Base-by-base conservation (phyloP, 2,329 filamentous ascomycete species). In the Colletotrichum sidae region DNA sequence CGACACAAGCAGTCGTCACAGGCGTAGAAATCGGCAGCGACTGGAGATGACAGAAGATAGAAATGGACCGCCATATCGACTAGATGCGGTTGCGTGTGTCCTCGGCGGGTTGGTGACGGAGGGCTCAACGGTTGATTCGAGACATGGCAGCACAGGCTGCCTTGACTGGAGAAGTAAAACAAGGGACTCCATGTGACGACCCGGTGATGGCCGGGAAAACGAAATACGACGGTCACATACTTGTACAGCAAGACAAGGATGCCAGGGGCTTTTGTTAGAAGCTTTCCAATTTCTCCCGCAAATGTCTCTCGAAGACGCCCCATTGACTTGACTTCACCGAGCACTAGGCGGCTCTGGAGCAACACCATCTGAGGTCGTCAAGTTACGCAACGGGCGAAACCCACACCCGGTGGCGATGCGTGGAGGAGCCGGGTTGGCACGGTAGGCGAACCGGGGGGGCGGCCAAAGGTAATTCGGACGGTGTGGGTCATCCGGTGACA, bases 171-270 rank as follows among this genome's bases (percentile, higher is more conserved):
- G 50, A 4, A 50, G n/a, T n/a, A 50, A 47, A 25, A 55, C 56
- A 45, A 56, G 34, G 47, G 47, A n/a, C 25, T 45, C 15, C 49
- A 63, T 57, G 56, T 57, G 57, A 45, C 39, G 49, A 41, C 38
- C 44, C 41, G 38, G 39, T 45, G 6, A 33, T 49, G 52, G 54
- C 39, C 17, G 50, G 12, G 51, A 38, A 67, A 45, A 52, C 66
- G 66, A 67, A 53, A 67, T 68, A 67, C 66, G 57, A 68, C 41
- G 17, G 33, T 15, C 50, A 49, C 25, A 55, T 6, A 35, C 17
- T 17, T 17, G 17, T 17, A 35, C 25, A 55, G 39, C n/a, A 13
- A 52, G 37, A 53, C 34, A 60, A 60, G 47, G 47, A 55, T 55
- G 46, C 57, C 15, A 10, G 49, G 37, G 51, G 57, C 51, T 41